Percentiles rank a stretch among this genome's conserved stretches.
These are phyloP conservation scores for Anthostomella pinea DNA, from an alignment of 2,329 filamentous ascomycete species.

Conservation along the genomic window DNA sequence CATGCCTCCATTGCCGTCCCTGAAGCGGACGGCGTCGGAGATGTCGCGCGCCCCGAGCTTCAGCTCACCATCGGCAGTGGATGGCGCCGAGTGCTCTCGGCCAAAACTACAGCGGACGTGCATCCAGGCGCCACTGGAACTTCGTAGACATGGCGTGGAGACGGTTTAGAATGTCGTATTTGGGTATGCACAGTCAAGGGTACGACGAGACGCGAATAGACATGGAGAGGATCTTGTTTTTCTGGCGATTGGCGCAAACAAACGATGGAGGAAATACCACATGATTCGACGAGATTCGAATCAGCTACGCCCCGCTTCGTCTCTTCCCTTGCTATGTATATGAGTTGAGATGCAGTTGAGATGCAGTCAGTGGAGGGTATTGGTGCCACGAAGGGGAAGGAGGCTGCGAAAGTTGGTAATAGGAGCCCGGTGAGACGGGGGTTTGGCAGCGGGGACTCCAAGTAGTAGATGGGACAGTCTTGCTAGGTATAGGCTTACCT, in stretches of 20 bases:
- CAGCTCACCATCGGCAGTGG: slow-evolving; percentile 33
- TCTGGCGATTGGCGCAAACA: slow-evolving; percentile 5
- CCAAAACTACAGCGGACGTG: slow-evolving; percentile 41
- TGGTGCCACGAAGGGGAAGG: too few relatives aligned
- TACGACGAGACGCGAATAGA: slow-evolving; percentile 10
- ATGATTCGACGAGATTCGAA: background rate
- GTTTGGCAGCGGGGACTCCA: too few relatives aligned
- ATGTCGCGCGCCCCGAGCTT: slow-evolving; percentile 49
- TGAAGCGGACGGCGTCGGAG: slow-evolving; percentile 53
- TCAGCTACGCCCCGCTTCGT: too few relatives aligned
- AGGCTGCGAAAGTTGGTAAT: too few relatives aligned
- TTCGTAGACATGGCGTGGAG: slow-evolving; percentile 36
- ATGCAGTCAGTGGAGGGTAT: too few relatives aligned
- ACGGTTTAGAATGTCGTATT: slow-evolving; percentile 34
- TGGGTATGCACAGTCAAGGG: slow-evolving; percentile 3
- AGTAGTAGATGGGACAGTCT: too few relatives aligned
- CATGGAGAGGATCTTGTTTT: slow-evolving; percentile 6
- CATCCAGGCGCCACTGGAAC: slow-evolving; percentile 39
- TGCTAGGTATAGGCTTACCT: too few relatives aligned
- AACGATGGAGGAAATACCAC: slow-evolving; percentile 2
- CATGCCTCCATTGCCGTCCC: slow-evolving; percentile 35
- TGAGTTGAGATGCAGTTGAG: too few relatives aligned
- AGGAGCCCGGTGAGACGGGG: too few relatives aligned
- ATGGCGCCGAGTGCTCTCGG: slow-evolving; percentile 32
- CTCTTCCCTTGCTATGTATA: too few relatives aligned